Percentiles rank a stretch among this genome's conserved stretches.
Conservation (phyloP, 148 eudicot species). For the Arctostaphylos glauca region DNA sequence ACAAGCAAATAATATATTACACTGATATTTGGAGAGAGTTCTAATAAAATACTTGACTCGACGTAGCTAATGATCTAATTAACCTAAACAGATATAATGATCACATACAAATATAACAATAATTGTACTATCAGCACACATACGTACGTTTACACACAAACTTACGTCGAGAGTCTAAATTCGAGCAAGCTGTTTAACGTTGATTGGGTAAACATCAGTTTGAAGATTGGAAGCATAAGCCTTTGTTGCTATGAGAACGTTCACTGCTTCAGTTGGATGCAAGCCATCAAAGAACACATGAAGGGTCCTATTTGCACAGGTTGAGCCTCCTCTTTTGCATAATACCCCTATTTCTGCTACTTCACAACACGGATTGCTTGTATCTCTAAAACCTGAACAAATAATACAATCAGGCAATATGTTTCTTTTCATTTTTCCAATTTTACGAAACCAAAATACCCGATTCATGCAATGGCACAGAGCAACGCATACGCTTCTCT, state of each 20-base stretch:
- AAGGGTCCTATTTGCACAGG: slow-evolving; percentile 27
- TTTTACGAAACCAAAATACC: not conserved
- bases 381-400: slow-evolving; percentile 21
- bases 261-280: slow-evolving; percentile 53
- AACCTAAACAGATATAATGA: too few species aligned
- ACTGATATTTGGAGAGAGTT: too few species aligned
- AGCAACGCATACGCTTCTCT: not conserved
- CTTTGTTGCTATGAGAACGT: slow-evolving; percentile 26
- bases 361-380: slow-evolving; percentile 26
- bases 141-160: too few species aligned
- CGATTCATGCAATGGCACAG: not conserved
- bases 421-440: not conserved
- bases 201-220: slow-evolving; percentile 1
- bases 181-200: not conserved
- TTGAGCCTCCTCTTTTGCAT: slow-evolving; percentile 34
- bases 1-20: too few species aligned
- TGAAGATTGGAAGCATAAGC: slow-evolving; percentile 27
- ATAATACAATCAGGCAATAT: too few species aligned
- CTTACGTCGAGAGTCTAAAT: not conserved
- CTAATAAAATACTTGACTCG: too few species aligned
- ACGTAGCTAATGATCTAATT: too few species aligned
- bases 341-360: slow-evolving; percentile 13
- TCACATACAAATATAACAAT: too few species aligned
- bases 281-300: slow-evolving; percentile 42
- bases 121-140: too few species aligned